A percentile compares a stretch with the other conserved stretches of the same genome.
Conservation (phyloP, 176 grass and related monocot species). For the Triticum urartu region DNA sequence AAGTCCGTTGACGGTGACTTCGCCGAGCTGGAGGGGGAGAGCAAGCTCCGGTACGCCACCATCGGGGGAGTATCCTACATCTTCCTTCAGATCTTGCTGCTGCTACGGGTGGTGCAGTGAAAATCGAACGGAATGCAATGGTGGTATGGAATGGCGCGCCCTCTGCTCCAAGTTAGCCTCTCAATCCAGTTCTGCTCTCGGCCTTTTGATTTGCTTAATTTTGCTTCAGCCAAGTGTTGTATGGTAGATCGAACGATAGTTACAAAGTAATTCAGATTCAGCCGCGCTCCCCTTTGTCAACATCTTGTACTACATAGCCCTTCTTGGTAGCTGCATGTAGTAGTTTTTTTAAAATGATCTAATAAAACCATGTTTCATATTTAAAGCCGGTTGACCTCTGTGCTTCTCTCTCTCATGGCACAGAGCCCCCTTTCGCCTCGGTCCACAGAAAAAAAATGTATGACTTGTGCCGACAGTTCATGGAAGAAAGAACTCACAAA, state of each 20-base stretch:
- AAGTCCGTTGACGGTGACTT: slow-evolving; percentile 65
- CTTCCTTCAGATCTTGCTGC: slow-evolving; percentile 76
- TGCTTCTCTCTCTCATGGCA: too few relatives aligned
- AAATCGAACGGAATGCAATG: neutral
- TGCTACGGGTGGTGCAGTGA: slow-evolving; percentile 57
- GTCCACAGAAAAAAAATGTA: too few relatives aligned
- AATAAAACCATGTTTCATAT: too few relatives aligned
- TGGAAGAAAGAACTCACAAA: too few relatives aligned
- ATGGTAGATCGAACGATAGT: neutral
- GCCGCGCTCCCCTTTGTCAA: too few relatives aligned
- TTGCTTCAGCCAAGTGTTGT: neutral
- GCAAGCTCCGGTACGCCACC: slow-evolving; percentile 83
- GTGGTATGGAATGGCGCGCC: neutral
- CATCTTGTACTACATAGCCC: too few relatives aligned
- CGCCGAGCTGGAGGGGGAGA: slow-evolving; percentile 55
- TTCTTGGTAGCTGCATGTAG: too few relatives aligned
- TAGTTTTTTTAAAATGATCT: too few relatives aligned
- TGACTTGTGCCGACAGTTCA: too few relatives aligned
- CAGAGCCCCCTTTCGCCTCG: too few relatives aligned
- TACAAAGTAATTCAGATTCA: neutral
- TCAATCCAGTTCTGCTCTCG: neutral
- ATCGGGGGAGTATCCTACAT: slow-evolving; percentile 77
- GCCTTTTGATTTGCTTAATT: neutral
- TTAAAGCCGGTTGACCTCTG: too few relatives aligned
- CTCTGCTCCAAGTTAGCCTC: neutral